Evolutionary conservation across 108 stramenopile genomes (phyloP).

Genomic region (Chaetoceros muelleri): DNA sequence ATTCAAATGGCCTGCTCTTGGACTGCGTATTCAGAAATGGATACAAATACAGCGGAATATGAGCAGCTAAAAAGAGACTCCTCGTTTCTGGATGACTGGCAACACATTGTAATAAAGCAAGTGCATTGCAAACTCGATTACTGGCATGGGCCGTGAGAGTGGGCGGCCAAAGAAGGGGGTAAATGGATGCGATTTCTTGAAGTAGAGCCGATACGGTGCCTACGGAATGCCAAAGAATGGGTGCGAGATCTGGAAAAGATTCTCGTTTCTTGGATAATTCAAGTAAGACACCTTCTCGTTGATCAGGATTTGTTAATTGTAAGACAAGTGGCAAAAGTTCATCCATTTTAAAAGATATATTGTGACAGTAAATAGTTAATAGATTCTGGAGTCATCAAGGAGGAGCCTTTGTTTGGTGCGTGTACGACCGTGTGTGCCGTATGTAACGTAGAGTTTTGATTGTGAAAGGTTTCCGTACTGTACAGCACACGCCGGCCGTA

Average conservation of each 20-base stretch:
- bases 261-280: conserved; percentile 98
- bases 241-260: conserved; percentile 91
- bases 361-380: no score
- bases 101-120: conserved; percentile 97
- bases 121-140: conserved; percentile 98
- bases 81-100: conserved; percentile 96
- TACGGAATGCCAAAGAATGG: conserved; percentile 72
- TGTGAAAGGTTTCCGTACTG: no score
- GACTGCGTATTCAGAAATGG: conserved; percentile 96
- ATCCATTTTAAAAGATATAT: no score
- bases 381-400: no score
- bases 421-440: no score
- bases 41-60: conserved; percentile 97
- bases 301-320: conserved; percentile 64
- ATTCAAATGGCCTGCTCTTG: conserved; percentile 95
- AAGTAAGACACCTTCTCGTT: conserved; percentile 89
- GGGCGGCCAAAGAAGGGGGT: conserved; percentile 93
- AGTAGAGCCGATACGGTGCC: conserved; percentile 84
- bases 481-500: no score
- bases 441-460: no score
- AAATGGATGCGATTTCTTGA: conserved; percentile 97
- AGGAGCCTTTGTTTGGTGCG: no score
- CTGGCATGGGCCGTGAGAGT: conserved; percentile 92
- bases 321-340: conserved; percentile 63
- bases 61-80: conserved; percentile 85